Base-by-base conservation (phyloP, 768 basidiomycete genomes). In the Sarcodon aspratus region DNA sequence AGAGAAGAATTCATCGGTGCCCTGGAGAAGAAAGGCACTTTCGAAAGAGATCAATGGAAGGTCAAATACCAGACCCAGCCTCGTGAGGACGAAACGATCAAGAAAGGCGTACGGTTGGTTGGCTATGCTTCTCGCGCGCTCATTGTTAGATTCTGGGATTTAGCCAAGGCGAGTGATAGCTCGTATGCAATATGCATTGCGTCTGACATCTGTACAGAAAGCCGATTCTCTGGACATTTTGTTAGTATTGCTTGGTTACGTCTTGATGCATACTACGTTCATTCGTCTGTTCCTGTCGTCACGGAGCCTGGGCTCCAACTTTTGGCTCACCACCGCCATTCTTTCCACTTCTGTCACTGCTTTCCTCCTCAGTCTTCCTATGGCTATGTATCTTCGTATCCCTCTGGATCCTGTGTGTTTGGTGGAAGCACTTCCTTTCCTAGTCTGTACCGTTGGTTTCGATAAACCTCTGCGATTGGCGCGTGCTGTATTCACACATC, bases 371-470 rank as follows among this genome's bases (percentile, higher is more conserved):
- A 76, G 90, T 10, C 75, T 98, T 6, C 85, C 95, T 11, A 61
- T 81, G 36, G 79, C 83, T 15, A 75, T 84, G 47, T 81, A 81
- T 10, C 72, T 97, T 50, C 73, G 75, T 56, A 90, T 99, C 50
- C 85, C 82, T 15, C 82, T 99, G 56, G 94, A 98, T 63, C 91
- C 92, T 1, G 84, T 98, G 47, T 83, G 84, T 9, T 74, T 99
- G 46, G 91, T 89, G 9, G 96, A 99, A 64, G 95, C 96, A 0
- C 76, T 99, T 0, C 96, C 96, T 0, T 98, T 98, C 80, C 72
- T 98, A 44, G 94, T 99, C 34, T 95, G 95, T 64, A 96, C 93
- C 1, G 82, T 99, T 51, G 95, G 95, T 7, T 99, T 98, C 63
- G 96, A 99, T 67, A 98, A 99, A 63, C 95, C 94, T 0, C 81